Conservation (phyloP, 169 alveolate genomes). For the Plasmodium ovale region DNA sequence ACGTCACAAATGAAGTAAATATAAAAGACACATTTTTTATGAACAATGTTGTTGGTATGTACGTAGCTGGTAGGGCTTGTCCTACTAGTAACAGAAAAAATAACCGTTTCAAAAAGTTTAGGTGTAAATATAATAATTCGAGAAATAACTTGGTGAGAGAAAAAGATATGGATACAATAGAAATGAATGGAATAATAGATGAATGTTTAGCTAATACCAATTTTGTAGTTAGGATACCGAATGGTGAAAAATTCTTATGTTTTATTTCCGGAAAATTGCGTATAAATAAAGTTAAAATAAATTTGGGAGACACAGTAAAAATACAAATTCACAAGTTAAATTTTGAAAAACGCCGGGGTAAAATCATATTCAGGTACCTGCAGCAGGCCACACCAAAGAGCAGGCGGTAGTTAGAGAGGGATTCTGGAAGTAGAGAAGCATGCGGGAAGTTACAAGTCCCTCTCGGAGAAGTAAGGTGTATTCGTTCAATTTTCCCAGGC, state of each 20-base stretch:
- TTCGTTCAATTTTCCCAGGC: too few species aligned
- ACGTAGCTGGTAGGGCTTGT: too few species aligned
- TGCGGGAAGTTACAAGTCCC: background rate
- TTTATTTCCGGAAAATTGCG: slow-evolving; percentile 63
- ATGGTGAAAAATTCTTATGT: slow-evolving; percentile 64
- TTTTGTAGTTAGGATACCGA: slow-evolving; percentile 61
- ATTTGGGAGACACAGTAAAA: slow-evolving; percentile 61
- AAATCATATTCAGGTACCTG: slow-evolving; percentile 50
- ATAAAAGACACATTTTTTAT: background rate
- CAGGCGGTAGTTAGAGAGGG: slow-evolving; percentile 7
- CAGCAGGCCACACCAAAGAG: slow-evolving; percentile 31
- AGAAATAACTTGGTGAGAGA: slow-evolving; percentile 10
- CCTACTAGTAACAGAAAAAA: background rate
- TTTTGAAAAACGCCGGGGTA: slow-evolving; percentile 72
- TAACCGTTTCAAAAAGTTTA: background rate
- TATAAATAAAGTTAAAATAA: slow-evolving; percentile 60
- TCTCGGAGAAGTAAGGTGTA: too few species aligned
- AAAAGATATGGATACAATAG: slow-evolving; percentile 45
- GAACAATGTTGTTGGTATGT: background rate
- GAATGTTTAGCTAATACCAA: slow-evolving; percentile 72
- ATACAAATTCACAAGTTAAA: slow-evolving; percentile 59
- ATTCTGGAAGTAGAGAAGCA: background rate
- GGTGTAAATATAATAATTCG: background rate
- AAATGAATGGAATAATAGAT: slow-evolving; percentile 70
- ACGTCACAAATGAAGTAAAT: slow-evolving; percentile 11